Percentiles rank a stretch among this genome's conserved stretches.
Evolutionary conservation across 2,329 filamentous ascomycete species (phyloP).

Genomic region (Rhynchosporium secalis): DNA sequence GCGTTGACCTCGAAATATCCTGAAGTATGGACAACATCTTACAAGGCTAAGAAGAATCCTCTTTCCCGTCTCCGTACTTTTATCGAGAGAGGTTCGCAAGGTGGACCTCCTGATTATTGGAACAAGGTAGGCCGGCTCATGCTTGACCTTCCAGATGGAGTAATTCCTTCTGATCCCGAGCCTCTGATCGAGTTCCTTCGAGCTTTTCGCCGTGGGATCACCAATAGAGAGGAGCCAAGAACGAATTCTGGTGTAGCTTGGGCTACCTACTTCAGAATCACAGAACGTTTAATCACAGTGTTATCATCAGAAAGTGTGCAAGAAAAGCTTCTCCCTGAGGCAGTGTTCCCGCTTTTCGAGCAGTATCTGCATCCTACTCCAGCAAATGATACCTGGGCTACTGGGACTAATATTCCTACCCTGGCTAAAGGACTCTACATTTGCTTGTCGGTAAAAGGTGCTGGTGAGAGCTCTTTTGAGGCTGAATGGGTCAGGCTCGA

Average conservation of each 20-base stretch:
- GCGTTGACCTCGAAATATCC: slow-evolving; percentile 65
- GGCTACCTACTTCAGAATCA: slow-evolving; percentile 69
- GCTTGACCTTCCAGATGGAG: slow-evolving; percentile 56
- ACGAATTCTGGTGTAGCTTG: slow-evolving; percentile 69
- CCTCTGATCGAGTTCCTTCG: slow-evolving; percentile 62
- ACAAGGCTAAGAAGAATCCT: slow-evolving; percentile 55
- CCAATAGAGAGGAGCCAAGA: slow-evolving; percentile 71
- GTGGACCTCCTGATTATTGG: slow-evolving; percentile 75
- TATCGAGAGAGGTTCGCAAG: slow-evolving; percentile 80
- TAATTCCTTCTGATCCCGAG: slow-evolving; percentile 55
- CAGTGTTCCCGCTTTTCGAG: slow-evolving; percentile 55
- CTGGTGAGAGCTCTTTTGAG: slow-evolving; percentile 50
- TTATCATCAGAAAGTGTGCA: slow-evolving; percentile 49
- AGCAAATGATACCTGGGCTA: slow-evolving; percentile 29
- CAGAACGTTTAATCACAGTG: slow-evolving; percentile 52
- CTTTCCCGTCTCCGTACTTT: slow-evolving; percentile 65
- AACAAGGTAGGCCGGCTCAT: slow-evolving; percentile 58
- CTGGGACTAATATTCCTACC: slow-evolving; percentile 22
- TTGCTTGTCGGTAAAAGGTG: slow-evolving; percentile 45
- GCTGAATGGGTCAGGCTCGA: slow-evolving; percentile 65
- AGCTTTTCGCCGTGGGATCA: slow-evolving; percentile 70
- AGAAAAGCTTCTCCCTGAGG: slow-evolving; percentile 47
- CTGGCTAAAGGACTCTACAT: slow-evolving; percentile 49
- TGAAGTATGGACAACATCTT: slow-evolving; percentile 69
- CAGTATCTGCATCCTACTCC: slow-evolving; percentile 48